Conservation (phyloP, 257 asterid species). For the Catharanthus roseus region DNA sequence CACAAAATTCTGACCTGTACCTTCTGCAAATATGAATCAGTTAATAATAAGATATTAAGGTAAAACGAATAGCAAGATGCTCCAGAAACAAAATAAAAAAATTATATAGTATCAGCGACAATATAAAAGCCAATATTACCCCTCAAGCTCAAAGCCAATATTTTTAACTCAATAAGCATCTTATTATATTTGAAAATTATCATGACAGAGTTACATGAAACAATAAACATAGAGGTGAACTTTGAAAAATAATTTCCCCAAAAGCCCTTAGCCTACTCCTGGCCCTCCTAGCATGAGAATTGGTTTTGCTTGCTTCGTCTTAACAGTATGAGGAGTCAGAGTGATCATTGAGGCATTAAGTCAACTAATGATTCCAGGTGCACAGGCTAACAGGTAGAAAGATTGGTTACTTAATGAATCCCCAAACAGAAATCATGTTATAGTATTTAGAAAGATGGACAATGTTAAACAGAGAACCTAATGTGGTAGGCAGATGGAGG, state of each 20-base stretch:
- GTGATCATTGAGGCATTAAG: not conserved
- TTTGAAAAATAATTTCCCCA: not conserved
- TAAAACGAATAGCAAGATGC: not conserved
- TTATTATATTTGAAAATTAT: not conserved
- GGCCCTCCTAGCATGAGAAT: not conserved
- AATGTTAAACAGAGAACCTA: not conserved
- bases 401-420: not conserved
- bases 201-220: not conserved
- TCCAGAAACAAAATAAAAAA: not conserved
- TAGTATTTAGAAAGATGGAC: not conserved
- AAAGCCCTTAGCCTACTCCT: not conserved
- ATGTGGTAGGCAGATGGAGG: not conserved
- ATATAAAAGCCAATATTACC: not conserved
- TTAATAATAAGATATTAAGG: not conserved
- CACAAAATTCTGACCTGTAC: slow-evolving; percentile 36
- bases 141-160: not conserved
- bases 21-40: slow-evolving; percentile 25
- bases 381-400: not conserved
- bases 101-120: not conserved
- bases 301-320: not conserved
- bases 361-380: not conserved
- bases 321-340: not conserved
- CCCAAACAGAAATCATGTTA: not conserved
- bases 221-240: not conserved
- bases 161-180: not conserved